Evolutionary conservation across 2,329 filamentous ascomycete species (phyloP), one percentile per base, ranked within the genome.

Genomic region (Colletotrichum salicis): DNA sequence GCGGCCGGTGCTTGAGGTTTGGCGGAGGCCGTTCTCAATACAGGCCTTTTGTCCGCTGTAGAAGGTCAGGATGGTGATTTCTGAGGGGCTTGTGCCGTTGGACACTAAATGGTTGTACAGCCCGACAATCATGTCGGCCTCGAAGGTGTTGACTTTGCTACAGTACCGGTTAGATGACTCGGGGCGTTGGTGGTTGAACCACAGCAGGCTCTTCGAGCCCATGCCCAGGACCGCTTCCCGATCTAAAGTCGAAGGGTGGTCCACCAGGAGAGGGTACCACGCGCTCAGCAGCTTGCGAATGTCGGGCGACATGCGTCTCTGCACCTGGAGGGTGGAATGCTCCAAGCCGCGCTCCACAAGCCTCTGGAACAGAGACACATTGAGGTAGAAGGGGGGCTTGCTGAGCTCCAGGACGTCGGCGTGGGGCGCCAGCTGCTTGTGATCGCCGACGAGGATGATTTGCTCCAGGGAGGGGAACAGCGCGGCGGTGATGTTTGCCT

Each of bases 11-110:
- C 27, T 45, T 8, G 27, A 27, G 19, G 33, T 58, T 19, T 22
- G 63, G 12, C 81, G 80, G 4, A 92, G 79, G 6, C 82, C 79
- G 15, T 83, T 84, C 0, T 90, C 76, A 2, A 97, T 86, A 2
- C 86, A 82, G 74, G 92, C 92, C 56, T 92, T 87, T 78, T 98
- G 95, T 0, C 93, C 95, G 55, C 93, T 94, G 84, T 97, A 98
- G 78, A 96, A 97, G 0, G 94, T 96, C 61, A 98, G 81, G 3
- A 97, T 84, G 0, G 94, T 97, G 67, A 97, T 95, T 6, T 91
- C 85, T 0, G 82, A 79, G 0, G 87, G 79, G 0, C 82, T 76
- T 1, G 92, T 82, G 0, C 91, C 91, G 73, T 95, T 96, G 70
- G 90, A 82, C 1, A 92, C 79, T 0, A 98, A 88, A 76, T 97